Conservation (phyloP, 129 eudicot species). For the Arctium minus region DNA sequence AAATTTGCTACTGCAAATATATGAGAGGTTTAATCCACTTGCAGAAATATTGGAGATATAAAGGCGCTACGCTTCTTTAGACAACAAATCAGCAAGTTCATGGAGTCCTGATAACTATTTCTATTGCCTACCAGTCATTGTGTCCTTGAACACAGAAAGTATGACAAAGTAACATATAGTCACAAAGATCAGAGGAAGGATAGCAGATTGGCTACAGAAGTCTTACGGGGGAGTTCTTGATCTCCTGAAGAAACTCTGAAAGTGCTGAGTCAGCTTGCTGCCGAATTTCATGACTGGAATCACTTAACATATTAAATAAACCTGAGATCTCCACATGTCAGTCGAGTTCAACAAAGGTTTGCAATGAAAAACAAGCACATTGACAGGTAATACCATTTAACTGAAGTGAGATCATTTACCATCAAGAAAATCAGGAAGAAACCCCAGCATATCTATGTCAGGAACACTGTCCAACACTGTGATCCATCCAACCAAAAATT, state of each 20-base stretch:
- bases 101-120: neutral
- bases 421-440: slow-evolving; percentile 99
- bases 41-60: neutral
- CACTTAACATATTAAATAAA: slow-evolving; percentile 94
- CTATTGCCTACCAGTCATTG: slow-evolving; percentile 8
- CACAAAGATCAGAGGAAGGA: neutral
- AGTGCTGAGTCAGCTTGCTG: slow-evolving; percentile 99
- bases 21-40: neutral
- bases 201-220: slow-evolving; percentile 7
- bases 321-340: slow-evolving; percentile 54
- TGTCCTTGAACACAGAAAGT: slow-evolving; percentile 9
- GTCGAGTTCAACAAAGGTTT: slow-evolving; percentile 15
- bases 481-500: slow-evolving; percentile 96
- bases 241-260: slow-evolving; percentile 95
- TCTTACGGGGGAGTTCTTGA: slow-evolving; percentile 89
- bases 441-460: slow-evolving; percentile 93
- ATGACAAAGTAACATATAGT: slow-evolving; percentile 3
- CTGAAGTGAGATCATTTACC: slow-evolving; percentile 50
- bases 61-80: neutral
- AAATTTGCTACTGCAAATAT: slow-evolving; percentile 32
- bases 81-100: neutral
- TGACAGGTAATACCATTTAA: slow-evolving; percentile 21
- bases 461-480: slow-evolving; percentile 98
- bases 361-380: slow-evolving; percentile 8
- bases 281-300: slow-evolving; percentile 93